phyloP scores from a whole-genome alignment of 192 early-diverging fungal genomes.

The Backusella luteola region DNA sequence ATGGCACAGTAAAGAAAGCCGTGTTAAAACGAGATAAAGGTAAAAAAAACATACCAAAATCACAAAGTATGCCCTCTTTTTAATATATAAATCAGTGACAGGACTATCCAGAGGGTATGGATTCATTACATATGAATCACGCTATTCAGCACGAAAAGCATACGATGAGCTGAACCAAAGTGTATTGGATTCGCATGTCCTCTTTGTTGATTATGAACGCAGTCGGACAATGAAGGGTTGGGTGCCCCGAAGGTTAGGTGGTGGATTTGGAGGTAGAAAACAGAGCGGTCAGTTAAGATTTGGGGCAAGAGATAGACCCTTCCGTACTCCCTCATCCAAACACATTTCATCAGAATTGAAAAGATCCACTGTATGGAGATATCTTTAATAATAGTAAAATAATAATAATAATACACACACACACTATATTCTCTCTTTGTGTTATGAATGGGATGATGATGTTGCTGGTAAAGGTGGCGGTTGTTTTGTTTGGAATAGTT shows the following conservation, averaged over 20 bases:
- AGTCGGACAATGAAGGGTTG: conserved; percentile 38
- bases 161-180: conserved; percentile 26
- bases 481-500: conserved; percentile 24
- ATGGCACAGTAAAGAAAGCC: conserved; percentile 24
- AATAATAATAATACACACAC: not conserved
- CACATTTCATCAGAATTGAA: not conserved
- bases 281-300: conserved; percentile 43
- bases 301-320: conserved; percentile 40
- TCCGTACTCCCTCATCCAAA: conserved; percentile 18
- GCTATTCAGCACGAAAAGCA: conserved; percentile 28
- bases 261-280: conserved; percentile 44
- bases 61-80: too few species aligned
- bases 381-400: not conserved
- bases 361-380: conserved; percentile 12
- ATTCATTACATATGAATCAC: conserved; percentile 34
- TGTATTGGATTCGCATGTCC: conserved; percentile 30
- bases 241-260: conserved; percentile 42
- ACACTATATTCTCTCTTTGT: not conserved
- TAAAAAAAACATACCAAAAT: not conserved
- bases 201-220: conserved; percentile 42
- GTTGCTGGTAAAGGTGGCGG: not conserved
- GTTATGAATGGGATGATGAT: not conserved
- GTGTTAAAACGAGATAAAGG: conserved; percentile 31
- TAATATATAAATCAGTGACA: conserved; percentile 21
- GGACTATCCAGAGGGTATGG: conserved; percentile 40